Conservation (phyloP, 352 stramenopile genomes). For the Globisporangium cylindrosporum region DNA sequence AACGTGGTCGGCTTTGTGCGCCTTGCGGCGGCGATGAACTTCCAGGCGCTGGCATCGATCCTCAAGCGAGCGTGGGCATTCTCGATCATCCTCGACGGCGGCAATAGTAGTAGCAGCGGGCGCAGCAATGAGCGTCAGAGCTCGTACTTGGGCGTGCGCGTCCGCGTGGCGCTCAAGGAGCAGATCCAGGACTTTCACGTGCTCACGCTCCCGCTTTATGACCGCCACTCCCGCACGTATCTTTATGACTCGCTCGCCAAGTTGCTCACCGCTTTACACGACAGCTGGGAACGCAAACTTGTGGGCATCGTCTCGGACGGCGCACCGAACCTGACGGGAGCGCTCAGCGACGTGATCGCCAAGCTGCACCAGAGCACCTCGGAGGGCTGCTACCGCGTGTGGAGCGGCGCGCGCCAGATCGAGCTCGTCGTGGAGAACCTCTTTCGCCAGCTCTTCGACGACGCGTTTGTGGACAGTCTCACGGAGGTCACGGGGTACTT, state of each 20-base stretch:
- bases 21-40: slow-evolving; percentile 16
- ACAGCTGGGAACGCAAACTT: slow-evolving; percentile 13
- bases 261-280: slow-evolving; percentile 9
- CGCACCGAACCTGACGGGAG: background rate
- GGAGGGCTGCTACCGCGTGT: slow-evolving; percentile 13
- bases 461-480: slow-evolving; percentile 11
- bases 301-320: slow-evolving; percentile 11
- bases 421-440: slow-evolving; percentile 2
- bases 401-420: slow-evolving; percentile 18
- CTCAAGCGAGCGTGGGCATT: slow-evolving; percentile 17
- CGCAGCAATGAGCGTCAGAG: background rate
- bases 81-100: slow-evolving; percentile 14
- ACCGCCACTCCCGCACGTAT: slow-evolving; percentile 11
- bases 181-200: slow-evolving; percentile 16
- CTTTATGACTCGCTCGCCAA: slow-evolving; percentile 11
- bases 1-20: slow-evolving; percentile 13
- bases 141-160: slow-evolving; percentile 12
- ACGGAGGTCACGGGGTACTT: slow-evolving; percentile 12
- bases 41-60: slow-evolving; percentile 15
- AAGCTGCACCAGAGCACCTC: slow-evolving; percentile 11
- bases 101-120: background rate
- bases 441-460: slow-evolving; percentile 16
- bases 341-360: background rate
- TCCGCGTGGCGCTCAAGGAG: slow-evolving; percentile 11
- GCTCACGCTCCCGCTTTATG: slow-evolving; percentile 12